phyloP scores from a whole-genome alignment of 2,329 filamentous ascomycete species.

The Zymoseptoria passerinii region DNA sequence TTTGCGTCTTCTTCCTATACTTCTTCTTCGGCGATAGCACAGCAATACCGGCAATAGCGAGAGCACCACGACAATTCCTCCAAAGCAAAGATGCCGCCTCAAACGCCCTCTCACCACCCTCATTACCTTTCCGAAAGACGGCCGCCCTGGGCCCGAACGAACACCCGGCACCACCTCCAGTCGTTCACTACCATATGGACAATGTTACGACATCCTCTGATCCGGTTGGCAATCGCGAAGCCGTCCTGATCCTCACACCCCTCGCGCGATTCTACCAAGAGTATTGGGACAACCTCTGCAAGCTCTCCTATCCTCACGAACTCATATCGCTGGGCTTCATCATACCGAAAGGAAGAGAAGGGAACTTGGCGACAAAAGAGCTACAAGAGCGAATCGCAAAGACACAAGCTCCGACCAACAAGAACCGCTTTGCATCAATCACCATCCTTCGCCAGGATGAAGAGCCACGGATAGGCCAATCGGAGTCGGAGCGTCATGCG shows the following conservation, averaged over 20 bases:
- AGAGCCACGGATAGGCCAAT: slow-evolving; percentile 71
- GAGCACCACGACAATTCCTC: slow-evolving; percentile 40
- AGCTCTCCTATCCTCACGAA: slow-evolving; percentile 81
- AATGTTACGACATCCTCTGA: slow-evolving; percentile 75
- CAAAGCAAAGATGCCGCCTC: slow-evolving; percentile 50
- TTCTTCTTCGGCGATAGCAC: slow-evolving; percentile 46
- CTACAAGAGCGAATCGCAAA: slow-evolving; percentile 78
- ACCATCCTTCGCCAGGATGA: slow-evolving; percentile 95
- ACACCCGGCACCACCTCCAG: slow-evolving; percentile 63
- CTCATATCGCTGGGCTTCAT: slow-evolving; percentile 95
- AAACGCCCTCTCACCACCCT: slow-evolving; percentile 64
- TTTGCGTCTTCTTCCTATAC: slow-evolving; percentile 53
- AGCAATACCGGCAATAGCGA: slow-evolving; percentile 52
- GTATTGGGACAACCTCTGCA: slow-evolving; percentile 91
- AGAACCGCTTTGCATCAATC: slow-evolving; percentile 80
- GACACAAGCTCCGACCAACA: slow-evolving; percentile 74
- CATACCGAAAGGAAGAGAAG: slow-evolving; percentile 85
- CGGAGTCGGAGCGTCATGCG: slow-evolving; percentile 84
- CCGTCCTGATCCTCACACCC: slow-evolving; percentile 83
- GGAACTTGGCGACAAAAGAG: slow-evolving; percentile 73
- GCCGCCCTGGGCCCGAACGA: slow-evolving; percentile 45
- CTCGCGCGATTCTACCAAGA: slow-evolving; percentile 86
- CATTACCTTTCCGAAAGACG: slow-evolving; percentile 63
- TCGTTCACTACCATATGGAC: slow-evolving; percentile 90
- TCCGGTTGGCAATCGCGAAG: slow-evolving; percentile 72